A percentile compares a stretch with the other conserved stretches of the same genome.
Evolutionary conservation across 176 grass and related monocot species (phyloP).

Genomic region (Aegilops longissima): DNA sequence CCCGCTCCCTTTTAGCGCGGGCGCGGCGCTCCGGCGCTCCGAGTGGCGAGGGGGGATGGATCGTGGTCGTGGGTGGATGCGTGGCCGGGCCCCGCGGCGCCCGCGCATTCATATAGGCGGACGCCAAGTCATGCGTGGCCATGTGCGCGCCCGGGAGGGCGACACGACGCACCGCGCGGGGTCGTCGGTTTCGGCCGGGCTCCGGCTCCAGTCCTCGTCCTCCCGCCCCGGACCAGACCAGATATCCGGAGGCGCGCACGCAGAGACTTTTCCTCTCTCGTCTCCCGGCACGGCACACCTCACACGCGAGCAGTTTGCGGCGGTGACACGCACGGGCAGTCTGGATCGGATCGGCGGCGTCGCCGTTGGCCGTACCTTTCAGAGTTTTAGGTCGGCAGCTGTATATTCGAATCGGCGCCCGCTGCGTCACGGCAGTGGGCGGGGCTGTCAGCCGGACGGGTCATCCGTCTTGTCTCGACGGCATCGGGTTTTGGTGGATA

Average conservation of each 20-base stretch:
- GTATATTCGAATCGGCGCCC: not conserved
- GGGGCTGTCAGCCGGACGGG: not conserved
- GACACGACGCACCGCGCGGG: not conserved
- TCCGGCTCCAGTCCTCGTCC: too few relatives aligned
- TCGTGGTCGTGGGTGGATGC: not conserved
- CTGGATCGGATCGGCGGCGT: not conserved
- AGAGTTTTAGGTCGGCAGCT: not conserved
- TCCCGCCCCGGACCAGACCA: not conserved
- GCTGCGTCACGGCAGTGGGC: not conserved
- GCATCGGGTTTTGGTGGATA: too few relatives aligned
- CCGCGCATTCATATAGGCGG: not conserved
- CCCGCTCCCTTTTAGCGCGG: not conserved
- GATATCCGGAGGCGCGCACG: not conserved
- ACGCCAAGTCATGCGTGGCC: constrained; percentile 1
- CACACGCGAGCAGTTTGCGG: not conserved
- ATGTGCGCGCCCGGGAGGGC: not conserved
- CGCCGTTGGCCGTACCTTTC: not conserved
- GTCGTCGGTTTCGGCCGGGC: not conserved
- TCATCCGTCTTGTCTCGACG: not conserved
- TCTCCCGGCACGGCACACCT: not conserved
- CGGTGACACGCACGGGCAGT: not conserved
- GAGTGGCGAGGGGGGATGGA: not conserved
- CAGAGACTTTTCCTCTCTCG: not conserved
- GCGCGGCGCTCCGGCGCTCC: not conserved
- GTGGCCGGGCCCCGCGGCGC: not conserved